Base-by-base conservation (phyloP, 2,329 filamentous ascomycete species). In the Colletotrichum musae region DNA sequence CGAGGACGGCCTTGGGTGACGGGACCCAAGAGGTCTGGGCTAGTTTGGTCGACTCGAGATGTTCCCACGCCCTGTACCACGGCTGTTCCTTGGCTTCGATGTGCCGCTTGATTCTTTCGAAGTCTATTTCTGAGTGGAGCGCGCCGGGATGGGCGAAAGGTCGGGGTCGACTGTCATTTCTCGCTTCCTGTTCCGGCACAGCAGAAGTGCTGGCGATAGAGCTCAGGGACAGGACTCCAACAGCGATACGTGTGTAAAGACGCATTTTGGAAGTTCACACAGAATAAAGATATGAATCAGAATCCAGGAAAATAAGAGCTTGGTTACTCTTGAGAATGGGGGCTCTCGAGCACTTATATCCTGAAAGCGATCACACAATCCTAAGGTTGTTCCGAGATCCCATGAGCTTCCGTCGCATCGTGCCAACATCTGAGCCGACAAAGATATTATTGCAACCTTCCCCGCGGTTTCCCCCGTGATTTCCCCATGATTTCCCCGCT, bases 1-100 rank as follows among this genome's bases (percentile, higher is more conserved):
- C 12, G 41, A 43, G 41, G 41, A 43, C 41, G 16, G 41, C 41
- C 6, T 43, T 13, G 4, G 41, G 41, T 21, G 24, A 47, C 28
- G 43, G 45, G 47, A 6, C 56, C 56, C 21, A 13, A 10, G 6
- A 77, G 28, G 18, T 73, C 39, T 1, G 73, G 64, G 6, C 72
- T 69, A 45, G 73, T 73, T 0, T 64, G 72, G 41, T 62, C 51
- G 6, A 10, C 60, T 43, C 10, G 2, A 43, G 5, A 16, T 43
- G 41, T 6, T 43, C 3, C 41, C 41, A 43, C 4, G 41, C 41
- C 5, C 41, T 43, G 12, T 43, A 43, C 41, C 41, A 43, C 16
- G 41, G 41, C 41, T 43, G 13, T 13, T 43, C 16, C 16, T 16
- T 43, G 41, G 41, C 41, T 16, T 13, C 41, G 13, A 43, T 12